Percentiles rank a stretch among this genome's conserved stretches.
Conservation (phyloP, 257 asterid species). For the Solanum tarijense region DNA sequence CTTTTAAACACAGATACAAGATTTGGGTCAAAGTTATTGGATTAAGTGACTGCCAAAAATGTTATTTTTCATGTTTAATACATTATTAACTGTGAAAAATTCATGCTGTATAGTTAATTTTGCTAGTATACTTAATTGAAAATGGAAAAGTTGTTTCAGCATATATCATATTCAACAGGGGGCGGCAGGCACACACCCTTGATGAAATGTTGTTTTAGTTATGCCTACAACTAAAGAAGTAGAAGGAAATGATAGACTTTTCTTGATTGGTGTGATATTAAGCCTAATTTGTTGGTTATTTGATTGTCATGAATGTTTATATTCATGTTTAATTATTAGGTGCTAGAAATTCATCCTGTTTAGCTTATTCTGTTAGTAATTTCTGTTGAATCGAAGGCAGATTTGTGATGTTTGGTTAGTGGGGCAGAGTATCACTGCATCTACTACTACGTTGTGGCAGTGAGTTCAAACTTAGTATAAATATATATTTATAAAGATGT, state of each 20-base stretch:
- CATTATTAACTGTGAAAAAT: background rate
- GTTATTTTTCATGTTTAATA: background rate
- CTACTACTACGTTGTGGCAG: background rate
- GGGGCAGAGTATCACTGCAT: background rate
- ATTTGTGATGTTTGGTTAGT: background rate
- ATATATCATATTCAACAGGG: background rate
- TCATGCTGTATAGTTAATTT: background rate
- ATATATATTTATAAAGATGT: background rate
- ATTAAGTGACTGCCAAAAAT: background rate
- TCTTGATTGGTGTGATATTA: background rate
- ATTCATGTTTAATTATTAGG: background rate
- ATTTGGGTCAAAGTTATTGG: background rate
- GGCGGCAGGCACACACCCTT: too few relatives aligned
- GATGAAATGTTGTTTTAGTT: background rate
- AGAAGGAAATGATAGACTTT: background rate
- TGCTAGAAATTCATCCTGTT: background rate
- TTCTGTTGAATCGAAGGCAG: background rate
- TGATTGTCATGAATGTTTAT: background rate
- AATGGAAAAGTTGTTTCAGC: background rate
- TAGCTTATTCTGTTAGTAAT: background rate
- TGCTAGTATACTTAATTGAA: background rate
- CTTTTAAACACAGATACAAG: background rate
- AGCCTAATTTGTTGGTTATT: background rate
- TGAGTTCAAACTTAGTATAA: background rate
- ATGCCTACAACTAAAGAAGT: background rate